Conservation (phyloP, 768 basidiomycete genomes). For the Kwoniella sp. region DNA sequence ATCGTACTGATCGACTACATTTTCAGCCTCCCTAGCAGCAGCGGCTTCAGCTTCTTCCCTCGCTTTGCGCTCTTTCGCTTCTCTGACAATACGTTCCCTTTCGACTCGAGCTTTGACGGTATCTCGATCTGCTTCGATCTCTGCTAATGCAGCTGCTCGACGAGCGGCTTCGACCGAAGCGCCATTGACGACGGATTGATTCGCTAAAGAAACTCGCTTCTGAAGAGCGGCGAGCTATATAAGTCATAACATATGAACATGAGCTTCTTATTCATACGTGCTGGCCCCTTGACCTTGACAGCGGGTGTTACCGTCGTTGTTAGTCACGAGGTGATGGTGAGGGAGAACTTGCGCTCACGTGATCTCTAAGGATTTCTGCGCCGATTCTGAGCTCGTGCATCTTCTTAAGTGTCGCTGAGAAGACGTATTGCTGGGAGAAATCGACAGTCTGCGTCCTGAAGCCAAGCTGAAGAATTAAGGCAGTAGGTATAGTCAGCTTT, state of each 20-base stretch:
- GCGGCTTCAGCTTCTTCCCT: slow-evolving; percentile 16
- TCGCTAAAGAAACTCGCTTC: slow-evolving; percentile 20
- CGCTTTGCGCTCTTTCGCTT: slow-evolving; percentile 26
- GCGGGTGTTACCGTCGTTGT: too few species aligned
- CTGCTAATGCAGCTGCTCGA: slow-evolving; percentile 32
- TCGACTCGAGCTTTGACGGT: slow-evolving; percentile 33
- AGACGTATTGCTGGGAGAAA: slow-evolving; percentile 33
- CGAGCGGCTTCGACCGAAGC: slow-evolving; percentile 36
- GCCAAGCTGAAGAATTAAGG: too few species aligned
- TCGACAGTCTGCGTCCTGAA: slow-evolving; percentile 43
- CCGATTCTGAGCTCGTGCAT: slow-evolving; percentile 43
- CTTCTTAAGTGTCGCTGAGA: slow-evolving; percentile 30
- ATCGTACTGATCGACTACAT: slow-evolving; percentile 7
- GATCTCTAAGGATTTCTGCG: slow-evolving; percentile 32
- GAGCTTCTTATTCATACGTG: too few species aligned
- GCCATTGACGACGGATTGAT: slow-evolving; percentile 14
- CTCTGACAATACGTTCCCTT: slow-evolving; percentile 33
- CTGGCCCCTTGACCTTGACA: too few species aligned
- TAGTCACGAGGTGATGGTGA: too few species aligned
- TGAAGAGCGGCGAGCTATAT: slow-evolving; percentile 28
- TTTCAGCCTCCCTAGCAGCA: slow-evolving; percentile 18
- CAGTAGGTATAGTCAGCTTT: too few species aligned
- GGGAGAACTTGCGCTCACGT: slow-evolving; percentile 45
- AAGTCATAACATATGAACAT: not conserved
- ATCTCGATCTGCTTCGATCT: slow-evolving; percentile 45